Conservation (phyloP, 2,329 filamentous ascomycete species). For the Shiraia sp. region DNA sequence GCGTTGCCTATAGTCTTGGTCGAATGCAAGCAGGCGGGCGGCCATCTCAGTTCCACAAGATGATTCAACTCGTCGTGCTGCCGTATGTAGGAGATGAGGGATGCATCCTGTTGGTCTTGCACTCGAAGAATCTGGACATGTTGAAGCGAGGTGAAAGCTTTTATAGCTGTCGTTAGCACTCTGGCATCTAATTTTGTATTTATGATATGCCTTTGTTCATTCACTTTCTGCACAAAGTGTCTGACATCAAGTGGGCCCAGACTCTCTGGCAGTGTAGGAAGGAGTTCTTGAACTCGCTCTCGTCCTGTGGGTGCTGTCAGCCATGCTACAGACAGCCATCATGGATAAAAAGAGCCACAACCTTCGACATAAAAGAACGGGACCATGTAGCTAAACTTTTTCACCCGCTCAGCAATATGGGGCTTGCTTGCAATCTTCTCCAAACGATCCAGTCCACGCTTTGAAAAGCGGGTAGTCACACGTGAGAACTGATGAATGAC, state of each 20-base stretch:
- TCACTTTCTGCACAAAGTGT: conserved; percentile 50
- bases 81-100: conserved; percentile 57
- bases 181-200: conserved; percentile 55
- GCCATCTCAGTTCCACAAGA: conserved; percentile 62
- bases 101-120: conserved; percentile 62
- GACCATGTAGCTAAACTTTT: conserved; percentile 64
- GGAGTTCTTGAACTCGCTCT: conserved; percentile 46
- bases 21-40: conserved; percentile 64
- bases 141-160: conserved; percentile 63
- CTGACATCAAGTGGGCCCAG: conserved; percentile 45
- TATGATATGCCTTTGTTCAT: conserved; percentile 58
- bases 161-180: conserved; percentile 59
- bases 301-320: conserved; percentile 39
- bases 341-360: conserved; percentile 21
- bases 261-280: conserved; percentile 41
- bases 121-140: conserved; percentile 67
- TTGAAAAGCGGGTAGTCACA: conserved; percentile 57
- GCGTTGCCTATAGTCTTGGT: conserved; percentile 62
- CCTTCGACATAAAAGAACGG: conserved; percentile 62
- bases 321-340: conserved; percentile 9
- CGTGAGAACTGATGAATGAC: conserved; percentile 56
- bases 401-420: conserved; percentile 58
- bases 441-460: conserved; percentile 54
- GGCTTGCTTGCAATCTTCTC: conserved; percentile 54
- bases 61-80: conserved; percentile 51